Evolutionary conservation across 2,329 filamentous ascomycete species (phyloP), one percentile per base, ranked within the genome.

Genomic region (Fusarium sp.): DNA sequence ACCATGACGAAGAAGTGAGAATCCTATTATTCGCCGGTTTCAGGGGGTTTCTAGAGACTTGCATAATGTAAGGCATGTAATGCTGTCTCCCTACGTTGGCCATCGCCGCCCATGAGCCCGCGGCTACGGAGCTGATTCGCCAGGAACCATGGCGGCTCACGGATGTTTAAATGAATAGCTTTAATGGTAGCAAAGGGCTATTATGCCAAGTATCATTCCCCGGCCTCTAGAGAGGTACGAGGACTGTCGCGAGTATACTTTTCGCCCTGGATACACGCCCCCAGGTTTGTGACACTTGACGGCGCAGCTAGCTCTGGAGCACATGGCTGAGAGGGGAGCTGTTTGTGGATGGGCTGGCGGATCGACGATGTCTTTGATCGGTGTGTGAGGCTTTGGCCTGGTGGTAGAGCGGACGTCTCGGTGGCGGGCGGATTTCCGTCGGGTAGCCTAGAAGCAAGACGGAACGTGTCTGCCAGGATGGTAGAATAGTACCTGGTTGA

Each of bases 71-170:
- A 59, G 60, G 62, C 39, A 58, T 59, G 52, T 3, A 58, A 53
- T 60, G 24, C 42, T 46, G 39, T 57, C 63, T 24, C 51, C 46
- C 18, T 53, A 46, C 28, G 48, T 26, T 46, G 22, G 18, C 42
- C 48, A n/a, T 51, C 36, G 38, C 34, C 13, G 40, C 64, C 72
- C 72, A 72, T 74, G 72, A 72, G 72, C 55, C 26, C 39, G 40
- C 57, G 56, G 46, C 54, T 17, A 9, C 42, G 14, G 18, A 52
- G 49, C 58, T 72, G 72, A 74, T 75, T 74, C 68, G 72, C 45
- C 49, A 58, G 44, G 11, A n/a, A 17, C 22, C 24, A 58, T 15
- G 42, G 14, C 46, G 52, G 26, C 48, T 54, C 40, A 51, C 36
- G 33, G 40, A 59, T 45, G 31, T 63, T 22, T 31, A 54, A 69